A percentile compares a stretch with the other conserved stretches of the same genome.
Conservation (phyloP, 257 asterid species). For the Verbena officinalis region DNA sequence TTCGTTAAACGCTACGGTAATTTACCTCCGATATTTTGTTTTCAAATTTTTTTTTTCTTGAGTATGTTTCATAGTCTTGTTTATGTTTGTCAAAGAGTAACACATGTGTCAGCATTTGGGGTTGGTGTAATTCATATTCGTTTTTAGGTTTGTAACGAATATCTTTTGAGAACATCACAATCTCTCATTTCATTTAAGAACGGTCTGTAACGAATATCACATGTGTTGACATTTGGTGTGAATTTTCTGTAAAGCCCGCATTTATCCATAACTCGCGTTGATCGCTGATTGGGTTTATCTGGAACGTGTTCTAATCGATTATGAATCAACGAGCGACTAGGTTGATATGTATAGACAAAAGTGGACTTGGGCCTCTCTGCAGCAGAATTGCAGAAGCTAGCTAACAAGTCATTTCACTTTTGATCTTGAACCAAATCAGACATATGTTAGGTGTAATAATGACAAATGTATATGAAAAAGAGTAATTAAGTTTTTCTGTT, state of each 20-base stretch:
- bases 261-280: not conserved
- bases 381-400: too few relatives aligned
- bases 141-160: not conserved
- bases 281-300: not conserved
- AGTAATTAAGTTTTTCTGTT: not conserved
- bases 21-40: not conserved
- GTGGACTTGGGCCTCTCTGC: too few relatives aligned
- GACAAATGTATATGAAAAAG: not conserved
- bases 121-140: too few relatives aligned
- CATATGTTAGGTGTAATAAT: not conserved
- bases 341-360: too few relatives aligned
- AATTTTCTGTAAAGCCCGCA: not conserved
- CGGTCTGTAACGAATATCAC: not conserved
- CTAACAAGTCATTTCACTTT: not conserved
- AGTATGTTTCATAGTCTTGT: not conserved
- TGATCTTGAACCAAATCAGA: not conserved
- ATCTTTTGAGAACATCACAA: too few relatives aligned
- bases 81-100: not conserved
- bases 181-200: too few relatives aligned
- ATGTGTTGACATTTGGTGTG: conserved; percentile 1
- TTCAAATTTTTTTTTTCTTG: not conserved
- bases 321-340: conserved; percentile 14
- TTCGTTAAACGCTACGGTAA: conserved; percentile 65
- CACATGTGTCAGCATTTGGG: too few relatives aligned
- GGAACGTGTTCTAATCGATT: not conserved